Conservation (phyloP, 768 basidiomycete genomes). For the Sarcodon aspratus region DNA sequence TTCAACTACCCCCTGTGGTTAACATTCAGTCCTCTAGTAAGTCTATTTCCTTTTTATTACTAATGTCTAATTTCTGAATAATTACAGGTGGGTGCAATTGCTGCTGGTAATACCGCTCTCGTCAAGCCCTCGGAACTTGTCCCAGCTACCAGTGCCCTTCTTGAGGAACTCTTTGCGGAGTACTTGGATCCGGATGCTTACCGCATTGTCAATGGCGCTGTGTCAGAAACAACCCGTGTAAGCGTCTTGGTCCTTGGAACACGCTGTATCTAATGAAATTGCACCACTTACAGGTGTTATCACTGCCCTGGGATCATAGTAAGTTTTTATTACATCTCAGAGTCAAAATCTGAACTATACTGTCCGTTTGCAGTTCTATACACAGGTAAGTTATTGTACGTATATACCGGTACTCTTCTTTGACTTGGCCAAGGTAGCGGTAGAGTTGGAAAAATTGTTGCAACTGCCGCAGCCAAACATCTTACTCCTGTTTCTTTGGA, state of each 20-base stretch:
- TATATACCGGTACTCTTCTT: not conserved
- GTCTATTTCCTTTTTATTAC: conserved; percentile 7
- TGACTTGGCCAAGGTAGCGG: conserved; percentile 11
- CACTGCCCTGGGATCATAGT: conserved; percentile 60
- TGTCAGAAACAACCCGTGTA: conserved; percentile 53
- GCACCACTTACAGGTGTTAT: conserved; percentile 42
- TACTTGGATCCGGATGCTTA: conserved; percentile 63
- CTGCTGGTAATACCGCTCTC: conserved; percentile 63
- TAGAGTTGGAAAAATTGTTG: conserved; percentile 56
- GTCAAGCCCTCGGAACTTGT: conserved; percentile 71
- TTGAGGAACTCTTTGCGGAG: conserved; percentile 59
- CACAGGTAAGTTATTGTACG: conserved; percentile 28
- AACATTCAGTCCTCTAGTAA: conserved; percentile 44
- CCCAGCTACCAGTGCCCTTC: conserved; percentile 40
- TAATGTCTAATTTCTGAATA: not conserved
- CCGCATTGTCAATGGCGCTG: conserved; percentile 58
- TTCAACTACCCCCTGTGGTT: conserved; percentile 71
- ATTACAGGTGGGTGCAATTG: conserved; percentile 45
- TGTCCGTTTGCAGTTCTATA: conserved; percentile 36
- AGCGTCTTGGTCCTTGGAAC: not conserved
- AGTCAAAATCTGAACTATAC: conserved; percentile 7
- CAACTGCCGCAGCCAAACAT: conserved; percentile 65
- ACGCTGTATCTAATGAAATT: not conserved
- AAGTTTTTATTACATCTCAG: conserved; percentile 12
- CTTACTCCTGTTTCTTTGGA: conserved; percentile 59